Conservation (phyloP, 495 filamentous ascomycete species). For the Acidomyces sp. region DNA sequence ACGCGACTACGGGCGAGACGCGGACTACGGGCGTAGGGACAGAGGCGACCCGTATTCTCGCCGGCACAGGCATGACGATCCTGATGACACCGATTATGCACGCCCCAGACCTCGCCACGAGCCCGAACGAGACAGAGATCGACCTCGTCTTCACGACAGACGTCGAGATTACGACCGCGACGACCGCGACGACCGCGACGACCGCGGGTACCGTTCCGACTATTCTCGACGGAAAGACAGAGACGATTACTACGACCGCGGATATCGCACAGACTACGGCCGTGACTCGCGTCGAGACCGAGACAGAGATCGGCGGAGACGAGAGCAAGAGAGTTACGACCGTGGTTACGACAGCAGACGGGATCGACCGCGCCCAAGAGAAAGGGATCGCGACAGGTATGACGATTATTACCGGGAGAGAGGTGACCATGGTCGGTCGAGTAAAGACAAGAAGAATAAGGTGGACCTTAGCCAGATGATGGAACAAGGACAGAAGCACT, state of each 20-base stretch:
- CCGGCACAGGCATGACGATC: too few species aligned
- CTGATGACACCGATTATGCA: too few species aligned
- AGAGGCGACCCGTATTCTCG: too few species aligned
- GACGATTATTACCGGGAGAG: too few species aligned
- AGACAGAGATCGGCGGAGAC: too few species aligned
- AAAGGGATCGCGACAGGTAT: not conserved
- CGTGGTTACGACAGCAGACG: conserved; percentile 2
- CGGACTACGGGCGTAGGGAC: too few species aligned
- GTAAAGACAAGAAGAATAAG: conserved; percentile 4
- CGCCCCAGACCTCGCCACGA: too few species aligned
- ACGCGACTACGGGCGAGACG: too few species aligned
- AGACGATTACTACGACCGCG: conserved; percentile 9
- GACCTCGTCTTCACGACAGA: too few species aligned
- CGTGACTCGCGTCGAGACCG: not conserved
- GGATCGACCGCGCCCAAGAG: not conserved
- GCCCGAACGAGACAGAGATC: too few species aligned
- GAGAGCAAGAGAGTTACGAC: too few species aligned
- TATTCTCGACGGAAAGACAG: not conserved
- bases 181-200: conserved; percentile 3
- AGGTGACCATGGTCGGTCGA: not conserved
- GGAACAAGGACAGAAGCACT: conserved; percentile 17
- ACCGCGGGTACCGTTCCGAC: conserved; percentile 9
- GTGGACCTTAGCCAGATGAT: conserved; percentile 7
- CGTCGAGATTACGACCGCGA: not conserved
- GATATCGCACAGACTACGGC: not conserved